Percentiles rank a stretch among this genome's conserved stretches.
Evolutionary conservation across 805 yeast genomes (phyloP).

Genomic region (Yamadazyma endophytica): DNA sequence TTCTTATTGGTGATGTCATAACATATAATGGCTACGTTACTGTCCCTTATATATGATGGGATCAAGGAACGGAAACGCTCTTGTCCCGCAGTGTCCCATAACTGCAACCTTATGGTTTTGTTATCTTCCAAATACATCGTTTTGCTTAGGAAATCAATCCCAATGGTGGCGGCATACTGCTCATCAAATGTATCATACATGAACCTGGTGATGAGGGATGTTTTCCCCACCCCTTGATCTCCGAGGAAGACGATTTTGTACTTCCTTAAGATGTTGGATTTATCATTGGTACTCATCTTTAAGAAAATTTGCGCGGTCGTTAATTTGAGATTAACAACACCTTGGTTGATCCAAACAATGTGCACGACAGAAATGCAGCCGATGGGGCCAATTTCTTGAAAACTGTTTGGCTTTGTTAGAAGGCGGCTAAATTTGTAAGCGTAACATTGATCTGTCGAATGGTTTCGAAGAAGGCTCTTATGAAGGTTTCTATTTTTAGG

Average conservation of each 20-base stretch:
- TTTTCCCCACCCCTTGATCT: slow-evolving; percentile 97
- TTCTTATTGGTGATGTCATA: slow-evolving; percentile 88
- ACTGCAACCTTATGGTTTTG: slow-evolving; percentile 84
- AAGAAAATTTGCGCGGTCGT: no score
- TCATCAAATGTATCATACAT: slow-evolving; percentile 98
- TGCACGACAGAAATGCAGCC: no score
- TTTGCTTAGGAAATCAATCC: slow-evolving; percentile 90
- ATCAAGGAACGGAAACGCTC: slow-evolving; percentile 92
- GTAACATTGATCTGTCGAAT: no score
- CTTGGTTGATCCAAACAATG: no score
- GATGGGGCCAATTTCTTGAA: no score
- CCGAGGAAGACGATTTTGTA: slow-evolving; percentile 93
- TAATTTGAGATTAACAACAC: no score
- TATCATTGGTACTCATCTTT: slow-evolving; percentile 20
- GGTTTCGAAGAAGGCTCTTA: no score
- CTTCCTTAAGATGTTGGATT: slow-evolving; percentile 47
- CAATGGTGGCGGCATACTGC: slow-evolving; percentile 94
- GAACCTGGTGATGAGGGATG: slow-evolving; percentile 92
- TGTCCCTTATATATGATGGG: slow-evolving; percentile 93
- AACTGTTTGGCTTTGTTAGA: no score
- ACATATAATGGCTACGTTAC: slow-evolving; percentile 95
- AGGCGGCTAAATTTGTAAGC: no score
- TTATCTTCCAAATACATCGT: slow-evolving; percentile 94
- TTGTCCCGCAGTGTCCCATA: slow-evolving; percentile 99
- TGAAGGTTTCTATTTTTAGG: no score